Conservation (phyloP, 1,284 basidiomycete genomes). For the Naganishia sp. region DNA sequence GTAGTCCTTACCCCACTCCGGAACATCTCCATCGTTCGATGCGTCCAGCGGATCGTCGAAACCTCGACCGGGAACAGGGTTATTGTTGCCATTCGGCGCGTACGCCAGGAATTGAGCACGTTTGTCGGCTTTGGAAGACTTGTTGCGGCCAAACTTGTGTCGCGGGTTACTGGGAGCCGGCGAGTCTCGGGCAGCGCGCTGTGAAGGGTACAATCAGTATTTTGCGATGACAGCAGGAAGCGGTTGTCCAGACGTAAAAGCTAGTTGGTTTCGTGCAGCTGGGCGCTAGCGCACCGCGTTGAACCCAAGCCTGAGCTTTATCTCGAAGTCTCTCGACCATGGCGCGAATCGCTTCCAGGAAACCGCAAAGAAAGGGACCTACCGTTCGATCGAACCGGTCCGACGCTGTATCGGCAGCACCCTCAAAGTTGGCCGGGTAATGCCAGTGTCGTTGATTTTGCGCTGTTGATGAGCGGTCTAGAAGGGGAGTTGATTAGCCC, state of each 20-base stretch:
- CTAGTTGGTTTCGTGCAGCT: too few species aligned
- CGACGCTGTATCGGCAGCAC: conserved; percentile 39
- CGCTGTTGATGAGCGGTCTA: conserved; percentile 34
- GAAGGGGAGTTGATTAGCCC: too few species aligned
- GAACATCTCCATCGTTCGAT: conserved; percentile 51
- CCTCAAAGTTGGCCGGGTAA: conserved; percentile 56
- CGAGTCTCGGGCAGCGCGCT: conserved; percentile 38
- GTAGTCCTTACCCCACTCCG: conserved; percentile 55
- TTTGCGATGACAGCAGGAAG: not conserved
- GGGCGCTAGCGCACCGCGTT: too few species aligned
- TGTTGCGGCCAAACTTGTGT: conserved; percentile 4
- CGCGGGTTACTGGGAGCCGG: conserved; percentile 8
- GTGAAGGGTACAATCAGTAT: not conserved
- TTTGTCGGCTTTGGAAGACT: conserved; percentile 19
- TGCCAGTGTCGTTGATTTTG: conserved; percentile 54
- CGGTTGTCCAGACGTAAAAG: not conserved
- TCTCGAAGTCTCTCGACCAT: too few species aligned
- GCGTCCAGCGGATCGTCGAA: conserved; percentile 40
- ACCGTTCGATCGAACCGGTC: conserved; percentile 46
- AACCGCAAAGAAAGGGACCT: conserved; percentile 12
- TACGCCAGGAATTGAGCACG: conserved; percentile 26
- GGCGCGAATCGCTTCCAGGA: too few species aligned
- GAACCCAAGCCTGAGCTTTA: too few species aligned
- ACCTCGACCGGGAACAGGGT: not conserved
- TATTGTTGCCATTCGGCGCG: conserved; percentile 26